Percentiles rank a stretch among this genome's conserved stretches.
Conservation (phyloP, 257 asterid genomes). For the Buddleja alternifolia region DNA sequence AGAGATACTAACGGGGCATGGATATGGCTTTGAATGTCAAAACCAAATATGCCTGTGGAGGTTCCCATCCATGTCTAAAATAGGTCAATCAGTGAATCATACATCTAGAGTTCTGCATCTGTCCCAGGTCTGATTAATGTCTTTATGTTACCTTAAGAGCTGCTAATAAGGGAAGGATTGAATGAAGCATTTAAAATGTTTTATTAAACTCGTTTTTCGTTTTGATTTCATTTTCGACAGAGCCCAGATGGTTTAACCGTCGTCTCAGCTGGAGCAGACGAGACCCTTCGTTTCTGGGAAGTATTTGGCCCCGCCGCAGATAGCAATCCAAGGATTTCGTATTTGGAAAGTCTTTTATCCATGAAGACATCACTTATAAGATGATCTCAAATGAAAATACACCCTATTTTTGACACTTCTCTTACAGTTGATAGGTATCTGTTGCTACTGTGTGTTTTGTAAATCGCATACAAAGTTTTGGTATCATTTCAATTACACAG, state of each 20-base stretch:
- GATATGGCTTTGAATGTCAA: conserved; percentile 42
- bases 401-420: too few species aligned
- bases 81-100: conserved; percentile 41
- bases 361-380: conserved; percentile 59
- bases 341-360: conserved; percentile 66
- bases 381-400: conserved; percentile 31
- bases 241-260: conserved; percentile 82
- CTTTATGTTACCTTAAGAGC: background rate
- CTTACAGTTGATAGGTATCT: background rate
- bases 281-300: conserved; percentile 70
- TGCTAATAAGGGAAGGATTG: background rate
- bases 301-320: conserved; percentile 65
- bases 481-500: too few species aligned
- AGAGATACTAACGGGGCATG: conserved; percentile 82
- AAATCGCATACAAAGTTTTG: background rate
- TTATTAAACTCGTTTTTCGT: background rate
- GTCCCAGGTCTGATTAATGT: conserved; percentile 53
- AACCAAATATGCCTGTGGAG: conserved; percentile 70
- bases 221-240: conserved; percentile 37
- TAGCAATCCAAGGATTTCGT: conserved; percentile 39
- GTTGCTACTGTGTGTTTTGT: conserved; percentile 2
- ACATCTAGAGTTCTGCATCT: conserved; percentile 64
- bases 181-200: background rate
- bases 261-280: conserved; percentile 69
- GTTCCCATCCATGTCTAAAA: conserved; percentile 74